Conservation (phyloP, 768 basidiomycete genomes). For the Saitozyma sp. region DNA sequence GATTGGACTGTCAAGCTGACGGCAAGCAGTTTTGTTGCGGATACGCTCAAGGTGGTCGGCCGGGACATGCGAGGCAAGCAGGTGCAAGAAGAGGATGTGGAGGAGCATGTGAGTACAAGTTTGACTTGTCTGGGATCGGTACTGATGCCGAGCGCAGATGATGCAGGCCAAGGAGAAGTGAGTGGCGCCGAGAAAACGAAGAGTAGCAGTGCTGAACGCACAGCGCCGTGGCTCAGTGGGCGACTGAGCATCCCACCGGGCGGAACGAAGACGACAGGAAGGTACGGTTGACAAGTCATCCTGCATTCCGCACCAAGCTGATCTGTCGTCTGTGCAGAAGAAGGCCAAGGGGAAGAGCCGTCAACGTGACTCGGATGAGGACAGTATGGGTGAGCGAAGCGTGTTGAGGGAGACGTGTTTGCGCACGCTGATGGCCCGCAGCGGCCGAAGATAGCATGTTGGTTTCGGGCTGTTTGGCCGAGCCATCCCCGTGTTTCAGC, state of each 20-base stretch:
- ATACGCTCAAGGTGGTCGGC: conserved; percentile 48
- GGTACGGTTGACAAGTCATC: conserved; percentile 13
- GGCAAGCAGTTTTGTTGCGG: conserved; percentile 51
- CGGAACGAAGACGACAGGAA: conserved; percentile 54
- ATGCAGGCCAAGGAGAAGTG: conserved; percentile 44
- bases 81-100: conserved; percentile 52
- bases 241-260: conserved; percentile 24
- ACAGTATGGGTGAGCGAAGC: conserved; percentile 47
- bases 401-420: not conserved
- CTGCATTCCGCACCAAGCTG: not conserved
- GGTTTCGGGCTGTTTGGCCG: conserved; percentile 59
- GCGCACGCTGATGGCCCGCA: not conserved
- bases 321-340: conserved; percentile 3
- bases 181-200: conserved; percentile 17
- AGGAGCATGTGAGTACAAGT: conserved; percentile 43
- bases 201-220: not conserved
- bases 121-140: not conserved
- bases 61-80: conserved; percentile 41
- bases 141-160: conserved; percentile 32
- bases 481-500: conserved; percentile 4
- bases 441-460: conserved; percentile 21
- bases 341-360: conserved; percentile 30
- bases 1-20: too few relatives aligned
- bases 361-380: conserved; percentile 38
- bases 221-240: conserved; percentile 31